Base-by-base conservation (phyloP, 2,329 filamentous ascomycete species). In the Calonectria henricotiae region DNA sequence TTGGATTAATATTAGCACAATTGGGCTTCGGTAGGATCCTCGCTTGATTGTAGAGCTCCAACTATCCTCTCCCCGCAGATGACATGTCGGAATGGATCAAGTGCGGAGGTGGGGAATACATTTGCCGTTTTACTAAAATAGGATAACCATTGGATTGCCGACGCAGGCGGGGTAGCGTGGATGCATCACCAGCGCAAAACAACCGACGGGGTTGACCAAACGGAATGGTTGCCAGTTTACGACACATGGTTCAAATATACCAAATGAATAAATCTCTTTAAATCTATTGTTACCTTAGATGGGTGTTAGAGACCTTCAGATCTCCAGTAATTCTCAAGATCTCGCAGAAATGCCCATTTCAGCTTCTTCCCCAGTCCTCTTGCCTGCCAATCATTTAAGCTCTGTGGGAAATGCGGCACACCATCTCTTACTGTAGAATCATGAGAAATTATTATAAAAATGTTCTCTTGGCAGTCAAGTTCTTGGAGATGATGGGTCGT, bases 381-480 rank as follows among this genome's bases (percentile, higher is more conserved):
- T 5, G 23, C 41, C n/a, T 76, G 75, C 74, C 74, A 76, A 64
- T 70, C 62, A 23, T 76, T 76, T 0, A 76, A 6, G 4, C 68
- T 76, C 15, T 67, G 9, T 0, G 74, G 74, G 4, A 76, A 76
- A 41, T 76, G 74, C 7, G 74, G 54, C n/a, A 76, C 74, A 2
- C 74, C 74, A 65, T 76, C 74, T 5, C 74, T 61, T 0, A 76
- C 70, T 0, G 72, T 76, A 5, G 74, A 76, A n/a, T 76, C 74
- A 63, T 76, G 74, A 0, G 74, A 68, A 11, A 76, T 60, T 17
- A 76, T 44, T 15, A 76, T 64, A 62, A 76, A 76, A 20, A 76
- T 67, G 1, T 73, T 46, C 23, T 76, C 66, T 39, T 76, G 51
- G 2, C 74, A 76, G 27, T 76, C 74, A 41, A 76, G 25, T 20